A percentile compares a stretch with the other conserved stretches of the same genome.
Conservation (phyloP, 345 rosid genomes). For the Syzygium aromaticum region DNA sequence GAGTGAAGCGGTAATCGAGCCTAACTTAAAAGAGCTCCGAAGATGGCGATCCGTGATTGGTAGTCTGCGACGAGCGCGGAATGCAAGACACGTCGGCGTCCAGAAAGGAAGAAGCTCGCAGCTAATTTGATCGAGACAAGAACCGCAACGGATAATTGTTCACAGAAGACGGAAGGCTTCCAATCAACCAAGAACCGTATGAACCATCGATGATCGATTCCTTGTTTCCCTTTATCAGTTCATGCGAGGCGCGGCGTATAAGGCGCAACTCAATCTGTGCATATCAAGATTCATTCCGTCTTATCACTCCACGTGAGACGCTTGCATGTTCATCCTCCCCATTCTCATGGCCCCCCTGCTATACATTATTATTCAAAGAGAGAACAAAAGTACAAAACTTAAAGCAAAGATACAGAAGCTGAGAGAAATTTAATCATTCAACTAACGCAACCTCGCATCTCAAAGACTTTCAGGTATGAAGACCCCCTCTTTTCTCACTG, state of each 20-base stretch:
- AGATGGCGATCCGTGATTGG: background rate
- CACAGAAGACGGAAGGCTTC: background rate
- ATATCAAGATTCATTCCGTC: background rate
- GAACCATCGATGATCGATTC: background rate
- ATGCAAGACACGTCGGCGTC: background rate
- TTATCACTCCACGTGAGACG: background rate
- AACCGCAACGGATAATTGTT: background rate
- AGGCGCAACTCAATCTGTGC: background rate
- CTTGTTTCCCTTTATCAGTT: background rate
- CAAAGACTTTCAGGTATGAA: background rate
- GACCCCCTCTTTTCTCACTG: background rate
- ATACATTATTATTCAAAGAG: background rate
- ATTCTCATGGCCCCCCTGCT: background rate
- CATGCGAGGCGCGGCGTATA: background rate
- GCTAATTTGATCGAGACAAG: background rate
- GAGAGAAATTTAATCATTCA: background rate
- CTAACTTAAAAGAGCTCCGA: background rate
- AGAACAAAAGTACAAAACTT: background rate
- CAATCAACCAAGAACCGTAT: background rate
- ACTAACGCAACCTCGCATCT: background rate
- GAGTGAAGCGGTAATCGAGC: background rate
- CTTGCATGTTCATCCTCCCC: background rate
- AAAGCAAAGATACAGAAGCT: background rate
- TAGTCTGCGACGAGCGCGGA: background rate
- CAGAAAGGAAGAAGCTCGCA: background rate